Base-by-base conservation (phyloP, 1,139 yeast genomes). In the Entelexis sorbosivorans region DNA sequence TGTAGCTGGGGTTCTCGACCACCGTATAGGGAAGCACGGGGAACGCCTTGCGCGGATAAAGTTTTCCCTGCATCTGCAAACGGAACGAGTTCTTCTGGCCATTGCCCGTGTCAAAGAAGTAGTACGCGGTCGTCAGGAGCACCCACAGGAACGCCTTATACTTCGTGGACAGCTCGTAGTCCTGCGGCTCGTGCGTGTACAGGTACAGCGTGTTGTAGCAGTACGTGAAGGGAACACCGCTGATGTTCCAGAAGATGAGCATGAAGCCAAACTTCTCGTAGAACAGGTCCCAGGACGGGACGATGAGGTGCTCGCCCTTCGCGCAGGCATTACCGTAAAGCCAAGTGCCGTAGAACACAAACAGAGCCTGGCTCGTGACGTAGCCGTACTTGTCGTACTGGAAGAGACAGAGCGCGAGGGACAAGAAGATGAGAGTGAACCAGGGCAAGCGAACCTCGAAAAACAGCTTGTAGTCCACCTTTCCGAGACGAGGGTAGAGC, bases 221-320 rank as follows among this genome's bases (percentile, higher is more conserved):
- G 73, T 91, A 91, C 47, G 97, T 91, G 78, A 81, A 91, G 49
- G 98, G 98, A 39, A 91, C 98, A 62, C 98, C 98, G 36, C 97
- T 96, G 68, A 91, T 87, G 72, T 91, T 91, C 98, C 98, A 91
- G 75, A 91, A 91, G 61, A 89, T 79, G 60, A 91, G 78, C 96
- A 91, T 88, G 73, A 93, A 91, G 13, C 98, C 98, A 63, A 91
- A 91, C 70, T 93, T 91, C 68, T 91, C 98, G 68, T 91, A 91
- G 45, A 95, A 96, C 96, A 91, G 89, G 68, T 91, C 98, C 98
- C 98, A 91, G 19, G 96, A 83, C 58, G 97, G 96, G 55, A 89
- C 95, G 66, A 91, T 89, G 62, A 89, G 74, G 66, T 93, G 97
- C 71, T 91, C 98, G 59, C 96, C 98, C 70, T 91, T 91, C 55